Base-by-base conservation (phyloP, 139 green algal species). In the Coelastrella sp. region DNA sequence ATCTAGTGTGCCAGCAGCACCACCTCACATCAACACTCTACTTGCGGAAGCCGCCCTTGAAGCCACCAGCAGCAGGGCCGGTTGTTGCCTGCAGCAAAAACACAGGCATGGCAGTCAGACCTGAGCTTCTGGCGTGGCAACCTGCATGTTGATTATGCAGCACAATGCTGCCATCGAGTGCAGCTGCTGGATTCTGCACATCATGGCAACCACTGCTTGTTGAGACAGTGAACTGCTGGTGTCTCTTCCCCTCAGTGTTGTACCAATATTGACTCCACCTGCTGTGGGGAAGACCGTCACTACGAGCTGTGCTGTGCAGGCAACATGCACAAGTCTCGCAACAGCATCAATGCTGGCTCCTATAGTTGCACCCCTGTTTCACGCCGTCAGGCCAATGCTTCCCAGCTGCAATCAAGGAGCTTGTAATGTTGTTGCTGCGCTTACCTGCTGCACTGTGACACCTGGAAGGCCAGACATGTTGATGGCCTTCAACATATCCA, bases 401-500 rank as follows among this genome's bases (percentile, higher is more conserved):
- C n/a, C 6, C 35, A 49, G 35, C 35, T 49, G 58, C 81, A 73
- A 9, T 20, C 65, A 15, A 73, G 15, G 14, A 22, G 1, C 65
- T 8, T 49, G 35, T 49, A 49, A 3, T 49, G 3, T 3, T 49
- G 35, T 49, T 49, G 35, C 35, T 72, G 56, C 68, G 12, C 85
- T 86, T 59, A 83, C 88, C 80, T 82, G 66, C 57, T 65, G 82
- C 22, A 95, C 68, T 58, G 89, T 88, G 63, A 98, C 95, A 78
- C 98, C 98, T 7, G 98, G 97, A 81, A 99, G 95, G 72, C 90
- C 95, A 82, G 90, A 94, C 98, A 99, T 98, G 96, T 97, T 97
- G 74, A 99, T 94, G 70, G 92, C 88, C 89, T 96, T 95, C 78
- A 99, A 95, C 97, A 99, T 99, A 6, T 99, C 98, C 94, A 98